Conservation (phyloP, 768 basidiomycete species). For the Kwoniella bestiolae region DNA sequence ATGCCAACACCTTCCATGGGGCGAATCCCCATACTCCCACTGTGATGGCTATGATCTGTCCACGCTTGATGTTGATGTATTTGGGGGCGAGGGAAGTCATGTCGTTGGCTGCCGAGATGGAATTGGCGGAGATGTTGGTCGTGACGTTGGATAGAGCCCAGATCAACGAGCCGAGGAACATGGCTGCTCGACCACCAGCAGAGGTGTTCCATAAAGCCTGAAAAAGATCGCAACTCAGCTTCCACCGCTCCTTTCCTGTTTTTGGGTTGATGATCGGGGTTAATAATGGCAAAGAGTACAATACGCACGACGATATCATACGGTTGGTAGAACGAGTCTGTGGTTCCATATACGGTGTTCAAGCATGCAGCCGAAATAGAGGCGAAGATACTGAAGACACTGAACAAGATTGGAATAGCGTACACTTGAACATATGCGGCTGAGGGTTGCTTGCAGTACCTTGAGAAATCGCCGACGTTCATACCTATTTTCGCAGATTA, state of each 20-base stretch:
- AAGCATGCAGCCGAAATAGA: constrained; percentile 45
- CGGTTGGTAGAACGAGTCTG: constrained; percentile 39
- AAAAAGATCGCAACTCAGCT: not conserved
- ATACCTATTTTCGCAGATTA: constrained; percentile 16
- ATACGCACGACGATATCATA: constrained; percentile 43
- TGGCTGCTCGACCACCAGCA: constrained; percentile 36
- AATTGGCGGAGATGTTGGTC: constrained; percentile 45
- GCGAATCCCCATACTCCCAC: constrained; percentile 45
- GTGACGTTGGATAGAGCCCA: constrained; percentile 48
- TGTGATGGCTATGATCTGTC: constrained; percentile 43
- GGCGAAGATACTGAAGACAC: constrained; percentile 38
- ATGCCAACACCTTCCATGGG: constrained; percentile 49
- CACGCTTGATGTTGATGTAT: constrained; percentile 53
- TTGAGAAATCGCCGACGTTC: constrained; percentile 51
- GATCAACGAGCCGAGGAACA: constrained; percentile 38
- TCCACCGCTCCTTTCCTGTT: too few relatives aligned
- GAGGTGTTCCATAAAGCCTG: constrained; percentile 43
- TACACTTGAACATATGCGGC: constrained; percentile 41
- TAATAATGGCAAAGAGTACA: too few relatives aligned
- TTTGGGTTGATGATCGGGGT: too few relatives aligned
- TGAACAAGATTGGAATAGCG: constrained; percentile 45
- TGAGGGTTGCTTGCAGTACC: constrained; percentile 39
- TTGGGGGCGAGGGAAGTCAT: constrained; percentile 46
- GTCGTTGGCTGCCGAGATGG: constrained; percentile 52
- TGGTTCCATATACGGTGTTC: constrained; percentile 30